These are phyloP conservation scores for Verbascum thapsus DNA, from an alignment of 257 asterid genomes.

Conservation along the genomic window DNA sequence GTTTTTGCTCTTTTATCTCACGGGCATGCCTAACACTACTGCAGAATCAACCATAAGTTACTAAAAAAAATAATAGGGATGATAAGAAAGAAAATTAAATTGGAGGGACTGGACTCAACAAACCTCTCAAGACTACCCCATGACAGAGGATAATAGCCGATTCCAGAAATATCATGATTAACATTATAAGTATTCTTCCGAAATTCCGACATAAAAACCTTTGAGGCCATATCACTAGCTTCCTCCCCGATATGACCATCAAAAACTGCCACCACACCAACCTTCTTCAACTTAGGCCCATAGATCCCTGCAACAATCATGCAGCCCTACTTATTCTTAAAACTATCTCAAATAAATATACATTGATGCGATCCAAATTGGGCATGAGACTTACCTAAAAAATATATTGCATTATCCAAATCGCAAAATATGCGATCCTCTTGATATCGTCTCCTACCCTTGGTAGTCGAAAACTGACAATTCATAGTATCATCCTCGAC, in stretches of 20 bases:
- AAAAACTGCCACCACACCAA: slow-evolving; percentile 5
- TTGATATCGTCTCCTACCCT: too few species aligned
- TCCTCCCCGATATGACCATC: background rate
- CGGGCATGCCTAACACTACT: background rate
- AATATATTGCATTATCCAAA: background rate
- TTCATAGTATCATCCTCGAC: too few species aligned
- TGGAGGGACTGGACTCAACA: background rate
- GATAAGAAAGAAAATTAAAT: too few species aligned
- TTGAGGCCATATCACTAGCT: background rate
- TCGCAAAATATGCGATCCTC: background rate
- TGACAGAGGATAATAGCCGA: background rate
- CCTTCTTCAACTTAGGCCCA: background rate
- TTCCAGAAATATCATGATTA: background rate
- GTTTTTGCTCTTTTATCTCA: background rate
- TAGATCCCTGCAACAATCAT: background rate
- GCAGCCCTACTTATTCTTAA: too few species aligned
- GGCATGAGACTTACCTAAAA: too few species aligned
- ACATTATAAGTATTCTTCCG: background rate
- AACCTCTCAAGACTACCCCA: background rate
- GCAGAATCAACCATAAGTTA: background rate
- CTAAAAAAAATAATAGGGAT: too few species aligned
- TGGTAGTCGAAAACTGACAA: background rate
- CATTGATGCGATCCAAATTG: too few species aligned
- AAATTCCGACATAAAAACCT: background rate
- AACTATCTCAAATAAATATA: too few species aligned